Evolutionary conservation across 257 asterid species (phyloP).

Genomic region (Coffea eugenioides): DNA sequence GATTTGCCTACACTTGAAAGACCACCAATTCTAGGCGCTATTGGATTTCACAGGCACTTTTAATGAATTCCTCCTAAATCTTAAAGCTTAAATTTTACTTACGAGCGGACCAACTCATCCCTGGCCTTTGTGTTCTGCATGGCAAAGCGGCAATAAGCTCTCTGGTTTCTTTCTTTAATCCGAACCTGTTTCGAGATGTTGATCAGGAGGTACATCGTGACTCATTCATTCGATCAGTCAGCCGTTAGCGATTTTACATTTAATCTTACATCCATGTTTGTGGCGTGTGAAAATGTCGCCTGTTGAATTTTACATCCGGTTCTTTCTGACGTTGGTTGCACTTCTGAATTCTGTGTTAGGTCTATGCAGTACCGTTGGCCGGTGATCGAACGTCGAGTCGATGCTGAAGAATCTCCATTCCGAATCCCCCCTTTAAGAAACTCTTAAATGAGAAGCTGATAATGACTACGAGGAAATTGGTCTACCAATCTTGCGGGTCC

Average conservation of each 20-base stretch:
- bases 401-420: neutral
- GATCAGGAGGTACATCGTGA: neutral
- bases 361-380: neutral
- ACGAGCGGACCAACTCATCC: no score
- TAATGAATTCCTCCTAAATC: no score
- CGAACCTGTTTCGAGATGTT: neutral
- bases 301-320: neutral
- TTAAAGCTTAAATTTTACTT: no score
- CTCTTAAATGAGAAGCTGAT: neutral
- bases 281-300: neutral
- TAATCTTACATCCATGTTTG: neutral
- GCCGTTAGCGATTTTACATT: neutral
- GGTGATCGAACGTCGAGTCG: neutral
- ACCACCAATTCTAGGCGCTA: no score
- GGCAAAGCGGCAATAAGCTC: no score
- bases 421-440: neutral
- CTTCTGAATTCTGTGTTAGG: neutral
- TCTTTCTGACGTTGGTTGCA: no score
- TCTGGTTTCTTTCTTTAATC: no score
- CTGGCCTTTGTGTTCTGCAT: no score
- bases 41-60: no score
- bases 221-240: neutral
- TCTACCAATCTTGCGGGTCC: no score
- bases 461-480: neutral
- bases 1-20: no score